Base-by-base conservation (phyloP, 805 yeast species). In the Saturnispora galanensis region DNA sequence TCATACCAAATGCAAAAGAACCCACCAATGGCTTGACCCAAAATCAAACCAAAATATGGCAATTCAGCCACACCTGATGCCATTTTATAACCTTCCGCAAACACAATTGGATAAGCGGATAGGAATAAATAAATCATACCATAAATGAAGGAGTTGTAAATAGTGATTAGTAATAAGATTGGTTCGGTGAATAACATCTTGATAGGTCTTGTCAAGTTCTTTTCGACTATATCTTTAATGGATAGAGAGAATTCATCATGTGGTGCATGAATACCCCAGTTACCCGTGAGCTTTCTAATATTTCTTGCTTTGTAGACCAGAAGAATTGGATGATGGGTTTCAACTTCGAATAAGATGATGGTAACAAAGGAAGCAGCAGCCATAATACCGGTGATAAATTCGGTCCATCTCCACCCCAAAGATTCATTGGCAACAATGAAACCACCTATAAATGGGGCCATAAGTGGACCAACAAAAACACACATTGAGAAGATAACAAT, bases 391-490 rank as follows among this genome's bases (percentile, higher is more conserved):
- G 80, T 71, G 46, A 85, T 65, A 60, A 84, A 86, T 50, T 70
- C 72, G 10, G 84, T 73, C 95, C 94, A 86, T 57, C 95, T 70
- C 94, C 95, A 85, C 13, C 87, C 85, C 36, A 87, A 66, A 45
- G 71, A 67, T 7, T 32, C 6, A 45, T 77, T 72, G 39, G 64
- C 59, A n/a, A 69, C 72, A 37, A 81, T 77, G 60, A 80, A 84
- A 0, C 81, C 80, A 48, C 89, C 85, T 39, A 76, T 74, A 47
- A 88, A 77, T 13, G 96, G 96, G 0, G 90, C 90, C 32, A 82
- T 45, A 67, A 85, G 71, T 16, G 96, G 96, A 47, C 94, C 93
- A 32, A 72, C 68, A 52, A 84, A 83, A 31, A 86, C 85, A 38
- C 81, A 77, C 66, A 84, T 71, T 1, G 86, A 70, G 55, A 87